Evolutionary conservation across 225 moss, liverwort and hornwort species (phyloP).

Genomic region (Neckera pumila): DNA sequence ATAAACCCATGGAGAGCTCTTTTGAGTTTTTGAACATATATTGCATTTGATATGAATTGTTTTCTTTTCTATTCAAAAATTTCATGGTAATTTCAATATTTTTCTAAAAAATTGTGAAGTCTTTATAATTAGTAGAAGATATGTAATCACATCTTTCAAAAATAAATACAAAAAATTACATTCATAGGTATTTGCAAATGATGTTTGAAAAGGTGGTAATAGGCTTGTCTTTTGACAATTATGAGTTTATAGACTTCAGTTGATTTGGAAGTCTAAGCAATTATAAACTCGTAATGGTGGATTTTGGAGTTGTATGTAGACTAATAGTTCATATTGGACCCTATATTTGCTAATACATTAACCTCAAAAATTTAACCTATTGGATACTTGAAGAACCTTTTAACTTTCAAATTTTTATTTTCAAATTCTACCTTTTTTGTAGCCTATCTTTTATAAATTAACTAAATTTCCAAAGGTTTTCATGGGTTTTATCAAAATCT

Average conservation of each 20-base stretch:
- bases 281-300: neutral
- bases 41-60: neutral
- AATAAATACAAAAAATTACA: neutral
- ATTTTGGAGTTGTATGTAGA: neutral
- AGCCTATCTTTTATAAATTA: neutral
- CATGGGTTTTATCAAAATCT: neutral
- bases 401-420: neutral
- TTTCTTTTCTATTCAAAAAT: neutral
- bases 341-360: neutral
- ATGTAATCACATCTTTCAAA: neutral
- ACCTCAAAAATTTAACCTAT: neutral
- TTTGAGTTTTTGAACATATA: neutral
- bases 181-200: neutral
- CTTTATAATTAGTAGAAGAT: too few species aligned
- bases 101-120: too few species aligned
- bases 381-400: neutral
- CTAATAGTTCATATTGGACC: rapidly evolving
- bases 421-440: too few species aligned
- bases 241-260: neutral
- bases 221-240: rapidly evolving
- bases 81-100: neutral
- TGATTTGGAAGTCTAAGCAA: too few species aligned
- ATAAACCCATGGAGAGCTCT: too few species aligned
- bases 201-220: neutral
- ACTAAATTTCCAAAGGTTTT: rapidly evolving